Evolutionary conservation across 306 rosid genomes (phyloP), one percentile per base, ranked within the genome.

Genomic region (Corylus americana): DNA sequence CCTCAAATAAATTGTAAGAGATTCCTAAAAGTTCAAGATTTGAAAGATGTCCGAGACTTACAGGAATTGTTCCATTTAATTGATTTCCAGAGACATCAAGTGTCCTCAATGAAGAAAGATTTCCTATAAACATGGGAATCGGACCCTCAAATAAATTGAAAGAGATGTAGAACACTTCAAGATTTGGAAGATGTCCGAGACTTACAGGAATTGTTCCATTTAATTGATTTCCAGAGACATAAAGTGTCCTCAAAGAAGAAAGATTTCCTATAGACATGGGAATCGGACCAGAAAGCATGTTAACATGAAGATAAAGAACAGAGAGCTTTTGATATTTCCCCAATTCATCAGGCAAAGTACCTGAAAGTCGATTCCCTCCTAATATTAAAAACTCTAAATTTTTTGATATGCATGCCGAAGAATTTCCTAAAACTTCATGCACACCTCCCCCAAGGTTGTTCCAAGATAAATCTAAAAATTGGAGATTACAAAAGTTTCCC

Each of bases 121-220:
- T 22, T 22, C 25, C 25, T 22, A 22, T 22, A 22, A 0, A 22
- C 25, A 22, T 22, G 25, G 25, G 25, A 22, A 22, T 22, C 25
- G 25, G 27, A 70, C 88, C 88, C 49, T 70, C 9, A 18, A 84
- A 55, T 37, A 17, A 22, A 74, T 87, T 82, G 3, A 3, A 48
- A 18, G 0, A 50, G 49, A 80, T 7, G 2, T 13, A 1, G 49
- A 0, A 3, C 79, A 20, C 18, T 39, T 84, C 50, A 7, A 59
- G 66, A 20, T 20, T 25, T 20, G 54, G 49, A 25, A 79, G 81
- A 27, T 17, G 7, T 72, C 79, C 20, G 55, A 77, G 42, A 37
- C 42, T 37, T 37, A 2, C 42, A 37, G 4, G 42, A 37, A 37
- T 37, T 37, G 3, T 37, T 37, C 42, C 42, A 37, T 37, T 37